Evolutionary conservation across 2,329 filamentous ascomycete species (phyloP).

Genomic region (Sarocladium brachiariae): DNA sequence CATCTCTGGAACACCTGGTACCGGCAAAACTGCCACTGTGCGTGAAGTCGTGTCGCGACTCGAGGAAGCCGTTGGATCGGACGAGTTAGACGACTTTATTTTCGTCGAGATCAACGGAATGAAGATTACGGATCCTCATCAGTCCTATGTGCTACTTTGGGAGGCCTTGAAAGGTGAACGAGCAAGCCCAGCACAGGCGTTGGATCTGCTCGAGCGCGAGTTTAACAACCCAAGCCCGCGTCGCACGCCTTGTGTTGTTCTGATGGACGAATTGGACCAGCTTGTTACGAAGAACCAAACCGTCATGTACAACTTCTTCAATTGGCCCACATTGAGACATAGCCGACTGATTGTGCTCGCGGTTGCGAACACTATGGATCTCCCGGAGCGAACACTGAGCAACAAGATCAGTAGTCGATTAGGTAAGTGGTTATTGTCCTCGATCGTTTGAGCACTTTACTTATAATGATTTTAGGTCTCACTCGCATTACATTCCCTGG

Average conservation of each 20-base stretch:
- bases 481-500: constrained; percentile 95
- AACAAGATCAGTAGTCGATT: constrained; percentile 97
- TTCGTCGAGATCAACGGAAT: constrained; percentile 99
- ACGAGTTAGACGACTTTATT: constrained; percentile 96
- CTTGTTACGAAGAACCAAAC: constrained; percentile 96
- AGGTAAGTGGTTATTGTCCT: constrained; percentile 33
- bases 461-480: constrained; percentile 43
- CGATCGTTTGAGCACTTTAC: neutral
- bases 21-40: constrained; percentile 95
- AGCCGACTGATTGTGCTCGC: constrained; percentile 92
- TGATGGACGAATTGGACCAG: constrained; percentile 98
- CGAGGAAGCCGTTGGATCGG: constrained; percentile 77
- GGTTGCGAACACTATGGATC: constrained; percentile 97
- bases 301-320: constrained; percentile 99
- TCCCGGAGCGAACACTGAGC: constrained; percentile 89
- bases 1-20: constrained; percentile 97
- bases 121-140: constrained; percentile 97
- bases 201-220: constrained; percentile 85
- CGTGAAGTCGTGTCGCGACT: constrained; percentile 87
- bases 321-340: constrained; percentile 90
- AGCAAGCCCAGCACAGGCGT: constrained; percentile 82
- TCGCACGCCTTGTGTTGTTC: constrained; percentile 86
- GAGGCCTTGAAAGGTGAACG: constrained; percentile 90
- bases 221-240: constrained; percentile 88
- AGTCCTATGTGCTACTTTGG: constrained; percentile 93